Conservation (phyloP, 2,329 filamentous ascomycete genomes). For the Cercospora sp. region DNA sequence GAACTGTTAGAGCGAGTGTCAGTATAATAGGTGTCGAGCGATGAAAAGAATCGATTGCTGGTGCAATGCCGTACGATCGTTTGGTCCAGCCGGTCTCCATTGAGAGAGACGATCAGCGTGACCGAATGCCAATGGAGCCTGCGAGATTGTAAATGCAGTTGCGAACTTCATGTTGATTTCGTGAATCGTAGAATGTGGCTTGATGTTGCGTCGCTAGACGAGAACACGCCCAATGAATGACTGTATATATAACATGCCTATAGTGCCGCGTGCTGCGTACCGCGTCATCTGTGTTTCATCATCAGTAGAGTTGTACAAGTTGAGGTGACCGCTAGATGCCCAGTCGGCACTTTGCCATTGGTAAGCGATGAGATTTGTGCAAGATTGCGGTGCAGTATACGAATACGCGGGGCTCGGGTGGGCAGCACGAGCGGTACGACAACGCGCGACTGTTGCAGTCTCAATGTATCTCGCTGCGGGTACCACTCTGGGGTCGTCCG, state of each 20-base stretch:
- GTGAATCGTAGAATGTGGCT: neutral
- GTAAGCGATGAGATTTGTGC: neutral
- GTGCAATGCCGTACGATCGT: neutral
- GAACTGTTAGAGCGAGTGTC: neutral
- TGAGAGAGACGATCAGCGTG: neutral
- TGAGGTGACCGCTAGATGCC: neutral
- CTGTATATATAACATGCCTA: neutral
- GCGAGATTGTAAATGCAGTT: neutral
- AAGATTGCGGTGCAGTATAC: neutral
- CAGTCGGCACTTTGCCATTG: neutral
- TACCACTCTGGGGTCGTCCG: neutral
- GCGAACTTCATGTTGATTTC: neutral
- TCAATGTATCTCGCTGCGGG: neutral
- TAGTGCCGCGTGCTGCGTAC: neutral
- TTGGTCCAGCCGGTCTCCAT: slow-evolving; percentile 9
- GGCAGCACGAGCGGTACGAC: neutral
- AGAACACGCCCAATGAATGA: neutral
- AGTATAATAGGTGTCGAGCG: neutral
- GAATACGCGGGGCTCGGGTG: neutral
- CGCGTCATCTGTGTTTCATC: neutral
- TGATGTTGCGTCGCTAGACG: neutral
- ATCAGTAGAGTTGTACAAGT: neutral
- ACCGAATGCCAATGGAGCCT: neutral
- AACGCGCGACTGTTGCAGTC: neutral
- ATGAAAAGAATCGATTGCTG: neutral